Conservation (phyloP, 2,329 filamentous ascomycete species). For the Penicillium occitanis region DNA sequence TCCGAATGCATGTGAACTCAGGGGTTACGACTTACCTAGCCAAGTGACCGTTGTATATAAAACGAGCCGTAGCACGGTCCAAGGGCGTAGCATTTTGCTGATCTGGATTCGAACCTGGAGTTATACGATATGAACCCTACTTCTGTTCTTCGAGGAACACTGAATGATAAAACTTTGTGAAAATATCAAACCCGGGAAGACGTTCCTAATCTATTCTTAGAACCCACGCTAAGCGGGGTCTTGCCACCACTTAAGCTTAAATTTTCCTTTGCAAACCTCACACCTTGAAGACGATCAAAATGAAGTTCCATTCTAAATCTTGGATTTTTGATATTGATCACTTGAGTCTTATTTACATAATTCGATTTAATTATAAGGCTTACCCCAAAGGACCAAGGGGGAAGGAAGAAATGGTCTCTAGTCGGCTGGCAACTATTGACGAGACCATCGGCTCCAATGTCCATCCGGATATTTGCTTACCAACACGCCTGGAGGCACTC, state of each 20-base stretch:
- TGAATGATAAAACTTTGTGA: neutral
- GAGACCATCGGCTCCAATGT: constrained; percentile 3
- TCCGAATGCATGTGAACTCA: neutral
- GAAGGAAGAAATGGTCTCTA: neutral
- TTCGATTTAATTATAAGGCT: neutral
- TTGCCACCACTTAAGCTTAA: neutral
- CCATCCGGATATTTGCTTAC: constrained; percentile 10
- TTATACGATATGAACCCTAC: neutral
- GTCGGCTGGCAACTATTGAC: constrained; percentile 13
- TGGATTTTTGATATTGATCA: neutral
- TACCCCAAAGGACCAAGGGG: neutral
- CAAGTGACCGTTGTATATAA: constrained; percentile 1
- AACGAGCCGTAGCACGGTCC: constrained; percentile 1
- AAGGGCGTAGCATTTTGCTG: constrained; percentile 11
- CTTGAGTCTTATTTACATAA: neutral
- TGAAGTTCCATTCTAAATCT: neutral
- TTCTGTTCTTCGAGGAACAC: neutral
- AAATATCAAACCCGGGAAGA: neutral
- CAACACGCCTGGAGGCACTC: neutral
- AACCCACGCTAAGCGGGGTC: neutral
- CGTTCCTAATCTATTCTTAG: neutral
- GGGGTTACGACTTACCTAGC: constrained; percentile 4
- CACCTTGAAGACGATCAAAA: neutral
- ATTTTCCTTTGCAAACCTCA: neutral
- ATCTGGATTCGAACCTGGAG: neutral